These are phyloP conservation scores for Phytophthora citrophthora DNA, from an alignment of 352 stramenopile genomes.

Conservation along the genomic window DNA sequence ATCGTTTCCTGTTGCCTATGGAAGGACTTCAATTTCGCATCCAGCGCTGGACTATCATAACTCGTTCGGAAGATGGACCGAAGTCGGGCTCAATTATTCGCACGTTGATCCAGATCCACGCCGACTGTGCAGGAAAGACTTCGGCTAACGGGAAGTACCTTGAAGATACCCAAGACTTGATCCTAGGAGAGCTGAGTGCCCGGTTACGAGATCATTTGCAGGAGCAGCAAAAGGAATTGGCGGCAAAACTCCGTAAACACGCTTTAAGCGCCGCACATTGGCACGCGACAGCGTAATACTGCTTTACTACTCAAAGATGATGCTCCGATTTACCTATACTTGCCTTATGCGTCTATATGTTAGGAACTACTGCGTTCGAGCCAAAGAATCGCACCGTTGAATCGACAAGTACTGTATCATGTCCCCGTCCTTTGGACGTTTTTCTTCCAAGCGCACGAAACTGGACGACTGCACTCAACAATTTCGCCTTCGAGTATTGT, in stretches of 20 bases:
- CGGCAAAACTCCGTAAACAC: neutral
- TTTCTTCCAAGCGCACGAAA: too few species aligned
- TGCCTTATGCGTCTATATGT: too few species aligned
- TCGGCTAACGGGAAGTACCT: neutral
- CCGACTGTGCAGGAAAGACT: neutral
- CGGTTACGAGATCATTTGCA: conserved; percentile 8
- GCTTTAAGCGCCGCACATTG: neutral
- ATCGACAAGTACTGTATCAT: too few species aligned
- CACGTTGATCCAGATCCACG: conserved; percentile 13
- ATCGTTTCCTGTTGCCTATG: conserved; percentile 18
- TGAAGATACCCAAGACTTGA: conserved; percentile 1
- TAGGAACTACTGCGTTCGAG: too few species aligned
- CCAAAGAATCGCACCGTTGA: too few species aligned
- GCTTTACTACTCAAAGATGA: too few species aligned
- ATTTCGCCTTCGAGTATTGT: too few species aligned
- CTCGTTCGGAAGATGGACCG: neutral
- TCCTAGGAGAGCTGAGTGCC: conserved; percentile 12
- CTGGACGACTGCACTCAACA: too few species aligned
- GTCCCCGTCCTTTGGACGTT: too few species aligned
- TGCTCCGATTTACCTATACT: too few species aligned
- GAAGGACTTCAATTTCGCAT: conserved; percentile 24
- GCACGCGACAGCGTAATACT: too few species aligned
- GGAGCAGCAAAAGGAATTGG: conserved; percentile 4
- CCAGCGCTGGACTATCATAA: conserved; percentile 31
- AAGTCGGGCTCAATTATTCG: conserved; percentile 6